Conservation (phyloP, 495 filamentous ascomycete genomes). For the Trichoderma gamsii region DNA sequence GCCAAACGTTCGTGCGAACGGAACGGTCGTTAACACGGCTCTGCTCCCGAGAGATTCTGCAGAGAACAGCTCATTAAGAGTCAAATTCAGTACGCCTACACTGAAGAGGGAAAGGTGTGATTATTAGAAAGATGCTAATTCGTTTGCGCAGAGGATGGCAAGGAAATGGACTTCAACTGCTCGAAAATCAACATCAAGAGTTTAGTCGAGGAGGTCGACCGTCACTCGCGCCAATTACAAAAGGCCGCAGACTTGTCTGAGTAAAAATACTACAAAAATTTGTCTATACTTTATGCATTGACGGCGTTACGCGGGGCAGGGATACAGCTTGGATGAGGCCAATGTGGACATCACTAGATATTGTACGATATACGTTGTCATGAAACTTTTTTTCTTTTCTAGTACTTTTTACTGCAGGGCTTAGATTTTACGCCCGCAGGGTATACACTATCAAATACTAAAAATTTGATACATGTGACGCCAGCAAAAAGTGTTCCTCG, state of each 20-base stretch:
- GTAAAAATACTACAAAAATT: slow-evolving; percentile 24
- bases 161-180: slow-evolving; percentile 62
- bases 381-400: slow-evolving; percentile 8
- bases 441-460: slow-evolving; percentile 14
- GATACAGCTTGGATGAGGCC: background rate
- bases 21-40: slow-evolving; percentile 72
- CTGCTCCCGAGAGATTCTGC: slow-evolving; percentile 62
- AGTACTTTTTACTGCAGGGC: slow-evolving; percentile 12
- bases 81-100: slow-evolving; percentile 73
- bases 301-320: slow-evolving; percentile 1
- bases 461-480: slow-evolving; percentile 7
- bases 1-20: slow-evolving; percentile 58
- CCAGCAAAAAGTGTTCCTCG: background rate
- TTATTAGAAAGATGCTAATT: background rate
- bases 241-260: slow-evolving; percentile 75
- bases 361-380: slow-evolving; percentile 7
- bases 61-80: slow-evolving; percentile 54
- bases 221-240: slow-evolving; percentile 74
- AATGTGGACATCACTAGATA: background rate
- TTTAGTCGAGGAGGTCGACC: slow-evolving; percentile 80
- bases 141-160: slow-evolving; percentile 63
- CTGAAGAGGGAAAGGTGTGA: background rate
- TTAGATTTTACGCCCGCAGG: slow-evolving; percentile 3
- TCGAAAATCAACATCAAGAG: slow-evolving; percentile 79
- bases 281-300: slow-evolving; percentile 7